Percentiles rank a stretch among this genome's conserved stretches.
phyloP scores from a whole-genome alignment of 2,329 filamentous ascomycete species.

The Allantophomopsis cytisporea region DNA sequence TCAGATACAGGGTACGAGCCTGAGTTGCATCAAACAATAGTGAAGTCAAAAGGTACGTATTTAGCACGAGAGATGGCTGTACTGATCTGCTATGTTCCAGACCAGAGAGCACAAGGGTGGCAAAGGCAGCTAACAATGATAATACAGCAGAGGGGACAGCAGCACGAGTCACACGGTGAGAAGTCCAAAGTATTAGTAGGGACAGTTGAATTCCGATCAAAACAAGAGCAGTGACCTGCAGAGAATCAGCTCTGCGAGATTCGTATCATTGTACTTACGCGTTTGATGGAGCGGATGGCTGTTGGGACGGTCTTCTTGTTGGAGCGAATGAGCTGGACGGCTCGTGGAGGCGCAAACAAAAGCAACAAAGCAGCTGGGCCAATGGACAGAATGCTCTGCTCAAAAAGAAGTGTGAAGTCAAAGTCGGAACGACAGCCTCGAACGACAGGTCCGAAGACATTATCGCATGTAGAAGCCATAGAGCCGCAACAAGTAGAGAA shows the following conservation, averaged over 20 bases:
- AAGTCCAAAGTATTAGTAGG: no score
- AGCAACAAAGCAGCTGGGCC: slow-evolving; percentile 1
- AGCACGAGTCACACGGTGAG: background rate
- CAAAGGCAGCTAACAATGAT: background rate
- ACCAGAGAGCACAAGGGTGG: background rate
- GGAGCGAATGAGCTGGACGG: slow-evolving; percentile 1
- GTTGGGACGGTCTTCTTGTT: background rate
- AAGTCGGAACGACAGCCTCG: slow-evolving; percentile 1
- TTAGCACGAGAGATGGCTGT: slow-evolving; percentile 2
- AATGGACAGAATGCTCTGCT: slow-evolving; percentile 4
- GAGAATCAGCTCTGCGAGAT: no score
- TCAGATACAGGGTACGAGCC: slow-evolving; percentile 1
- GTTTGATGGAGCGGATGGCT: background rate
- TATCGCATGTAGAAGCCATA: background rate
- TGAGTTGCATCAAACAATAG: slow-evolving; percentile 3
- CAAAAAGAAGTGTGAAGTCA: slow-evolving; percentile 5
- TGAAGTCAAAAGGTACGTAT: slow-evolving; percentile 1
- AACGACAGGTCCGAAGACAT: slow-evolving; percentile 2
- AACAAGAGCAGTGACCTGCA: no score
- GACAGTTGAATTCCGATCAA: no score
- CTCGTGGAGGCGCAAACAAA: background rate
- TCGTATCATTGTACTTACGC: no score
- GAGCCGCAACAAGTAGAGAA: no score
- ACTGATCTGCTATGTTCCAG: slow-evolving; percentile 4
- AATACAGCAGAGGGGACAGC: background rate